Conservation (phyloP, 2,329 filamentous ascomycete genomes). For the Ophiostoma ulmi region DNA sequence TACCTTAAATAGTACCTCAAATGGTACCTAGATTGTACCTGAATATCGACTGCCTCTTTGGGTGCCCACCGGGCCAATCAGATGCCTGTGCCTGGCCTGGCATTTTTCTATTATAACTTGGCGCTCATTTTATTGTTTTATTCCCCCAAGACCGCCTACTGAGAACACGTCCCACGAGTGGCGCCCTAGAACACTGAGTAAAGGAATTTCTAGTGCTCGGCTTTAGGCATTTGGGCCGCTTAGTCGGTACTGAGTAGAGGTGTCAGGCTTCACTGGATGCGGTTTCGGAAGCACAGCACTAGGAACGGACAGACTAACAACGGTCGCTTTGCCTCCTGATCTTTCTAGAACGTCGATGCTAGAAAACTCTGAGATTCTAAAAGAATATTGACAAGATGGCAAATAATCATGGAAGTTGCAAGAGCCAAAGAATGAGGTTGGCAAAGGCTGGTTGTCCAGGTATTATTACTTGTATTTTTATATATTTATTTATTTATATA, state of each 20-base stretch:
- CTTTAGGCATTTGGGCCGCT: neutral
- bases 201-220: neutral
- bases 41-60: slow-evolving; percentile 12
- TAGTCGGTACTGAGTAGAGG: no score
- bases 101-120: neutral
- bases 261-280: no score
- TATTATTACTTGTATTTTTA: no score
- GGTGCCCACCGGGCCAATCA: slow-evolving; percentile 2
- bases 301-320: neutral
- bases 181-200: neutral
- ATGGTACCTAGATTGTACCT: neutral
- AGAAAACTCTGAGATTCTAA: neutral
- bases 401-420: no score
- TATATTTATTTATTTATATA: no score
- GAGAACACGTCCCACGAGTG: neutral
- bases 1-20: neutral
- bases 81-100: slow-evolving; percentile 6
- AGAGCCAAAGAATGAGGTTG: neutral
- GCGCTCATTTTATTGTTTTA: neutral
- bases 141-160: neutral
- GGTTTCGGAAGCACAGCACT: neutral
- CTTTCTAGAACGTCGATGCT: neutral
- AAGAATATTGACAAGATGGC: neutral
- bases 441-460: no score
- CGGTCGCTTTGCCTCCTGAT: neutral